Base-by-base conservation (phyloP, 805 yeast genomes). In the Candida oleophila region DNA sequence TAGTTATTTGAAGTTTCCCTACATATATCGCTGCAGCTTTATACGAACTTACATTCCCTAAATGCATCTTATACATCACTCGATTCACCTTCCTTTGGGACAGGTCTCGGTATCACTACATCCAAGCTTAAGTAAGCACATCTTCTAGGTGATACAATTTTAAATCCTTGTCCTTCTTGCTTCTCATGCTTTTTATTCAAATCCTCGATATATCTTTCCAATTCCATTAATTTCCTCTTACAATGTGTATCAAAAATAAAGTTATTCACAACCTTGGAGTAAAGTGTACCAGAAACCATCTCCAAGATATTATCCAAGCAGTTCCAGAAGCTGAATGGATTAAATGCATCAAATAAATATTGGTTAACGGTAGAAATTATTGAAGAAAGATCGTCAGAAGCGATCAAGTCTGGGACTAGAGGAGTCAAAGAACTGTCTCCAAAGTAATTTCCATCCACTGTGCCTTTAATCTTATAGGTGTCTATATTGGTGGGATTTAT, bases 71-170 rank as follows among this genome's bases (percentile, higher is more conserved):
- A n/a, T n/a, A n/a, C n/a, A n/a, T n/a, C n/a, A n/a, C n/a, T n/a
- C n/a, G n/a, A n/a, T n/a, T n/a, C n/a, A n/a, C n/a, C n/a, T n/a
- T n/a, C n/a, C n/a, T n/a, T n/a, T 22, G 18, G 2, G 21, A 22
- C 21, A 9, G 80, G 80, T 42, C 53, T 65, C 1, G 83, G 81
- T 3, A 82, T 65, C 52, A 77, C 74, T 49, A 81, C 72, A 57
- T 83, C 88, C 52, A 79, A 61, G 12, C 85, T 78, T 4, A 83
- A 60, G 58, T 74, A 83, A 1, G 81, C 89, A 25, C 78, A 68
- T 43, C 69, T 57, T 42, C 76, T 55, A 1, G 87, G 87, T 3
- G 78, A 69, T 0, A 84, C 69, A 8, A 85, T 49, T 25, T 55
- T 53, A 14, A 79, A 55, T 11, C 62, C 65, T 34, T n/a, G 3